Evolutionary conservation across 805 yeast genomes (phyloP).

Genomic region (Nakazawaea pomicola): DNA sequence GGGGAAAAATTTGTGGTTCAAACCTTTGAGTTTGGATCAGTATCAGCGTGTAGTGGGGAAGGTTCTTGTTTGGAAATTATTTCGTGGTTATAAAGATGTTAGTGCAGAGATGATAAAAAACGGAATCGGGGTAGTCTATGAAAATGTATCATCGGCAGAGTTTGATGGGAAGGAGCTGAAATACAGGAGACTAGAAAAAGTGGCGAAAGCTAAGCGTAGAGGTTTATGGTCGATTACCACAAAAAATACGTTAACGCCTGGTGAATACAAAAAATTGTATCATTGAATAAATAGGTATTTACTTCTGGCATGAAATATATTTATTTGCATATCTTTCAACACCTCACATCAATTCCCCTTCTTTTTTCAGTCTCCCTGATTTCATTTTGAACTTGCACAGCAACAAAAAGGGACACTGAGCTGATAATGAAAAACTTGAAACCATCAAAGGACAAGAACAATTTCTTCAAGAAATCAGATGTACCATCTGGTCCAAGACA

Average conservation of each 20-base stretch:
- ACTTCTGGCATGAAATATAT: background rate
- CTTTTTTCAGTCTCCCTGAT: conserved; percentile 82
- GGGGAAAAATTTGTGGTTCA: conserved; percentile 65
- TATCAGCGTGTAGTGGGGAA: conserved; percentile 84
- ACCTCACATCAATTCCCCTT: conserved; percentile 75
- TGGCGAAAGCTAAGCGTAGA: conserved; percentile 47
- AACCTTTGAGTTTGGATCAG: conserved; percentile 82
- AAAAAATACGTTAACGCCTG: conserved; percentile 60
- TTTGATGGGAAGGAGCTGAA: conserved; percentile 70
- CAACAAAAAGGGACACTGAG: conserved; percentile 68
- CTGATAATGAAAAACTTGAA: conserved; percentile 56
- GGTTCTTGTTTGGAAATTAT: conserved; percentile 52
- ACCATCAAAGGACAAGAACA: conserved; percentile 71
- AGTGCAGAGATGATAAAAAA: conserved; percentile 80
- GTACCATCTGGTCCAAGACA: conserved; percentile 91
- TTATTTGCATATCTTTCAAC: conserved; percentile 34
- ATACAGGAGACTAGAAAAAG: conserved; percentile 55
- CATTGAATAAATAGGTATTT: conserved; percentile 13
- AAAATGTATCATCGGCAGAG: conserved; percentile 67
- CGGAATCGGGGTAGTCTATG: conserved; percentile 88
- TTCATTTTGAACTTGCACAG: conserved; percentile 92
- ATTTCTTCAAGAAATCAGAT: conserved; percentile 52
- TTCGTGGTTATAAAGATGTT: conserved; percentile 62
- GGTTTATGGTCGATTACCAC: conserved; percentile 69
- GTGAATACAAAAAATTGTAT: conserved; percentile 60